A percentile compares a stretch with the other conserved stretches of the same genome.
Evolutionary conservation across 2,329 filamentous ascomycete species (phyloP).

Genomic region (Rhynchosporium graminicola): DNA sequence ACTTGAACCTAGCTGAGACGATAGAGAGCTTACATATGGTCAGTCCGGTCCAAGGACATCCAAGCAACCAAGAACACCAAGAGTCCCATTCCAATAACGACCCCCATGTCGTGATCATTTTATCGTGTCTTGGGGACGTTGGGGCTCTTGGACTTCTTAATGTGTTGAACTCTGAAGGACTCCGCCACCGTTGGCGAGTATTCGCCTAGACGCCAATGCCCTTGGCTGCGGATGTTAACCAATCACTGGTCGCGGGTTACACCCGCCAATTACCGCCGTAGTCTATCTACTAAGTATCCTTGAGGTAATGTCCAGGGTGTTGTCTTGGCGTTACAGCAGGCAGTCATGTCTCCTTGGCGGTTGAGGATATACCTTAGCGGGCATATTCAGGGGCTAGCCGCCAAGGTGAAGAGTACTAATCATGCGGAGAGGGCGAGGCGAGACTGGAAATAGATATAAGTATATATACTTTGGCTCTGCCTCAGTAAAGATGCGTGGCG

Average conservation of each 20-base stretch:
- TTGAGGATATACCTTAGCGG: too few species aligned
- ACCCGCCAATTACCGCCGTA: constrained; percentile 9
- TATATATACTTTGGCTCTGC: too few species aligned
- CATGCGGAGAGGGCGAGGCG: too few species aligned
- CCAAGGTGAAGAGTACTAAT: too few species aligned
- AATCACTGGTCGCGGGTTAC: constrained; percentile 1
- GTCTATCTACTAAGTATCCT: too few species aligned
- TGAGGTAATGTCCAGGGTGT: too few species aligned
- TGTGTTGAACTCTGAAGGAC: neutral
- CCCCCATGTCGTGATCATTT: constrained; percentile 10
- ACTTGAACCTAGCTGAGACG: neutral
- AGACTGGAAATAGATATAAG: too few species aligned
- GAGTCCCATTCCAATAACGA: neutral
- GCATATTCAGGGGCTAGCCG: too few species aligned
- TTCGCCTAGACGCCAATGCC: constrained; percentile 11
- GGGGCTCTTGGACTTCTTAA: constrained; percentile 3
- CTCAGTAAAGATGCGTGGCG: too few species aligned
- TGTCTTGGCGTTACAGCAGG: too few species aligned
- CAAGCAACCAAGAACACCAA: constrained; percentile 11
- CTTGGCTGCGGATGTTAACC: constrained; percentile 12
- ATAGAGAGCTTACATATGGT: constrained; percentile 3
- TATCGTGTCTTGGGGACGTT: neutral
- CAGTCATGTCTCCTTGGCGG: too few species aligned
- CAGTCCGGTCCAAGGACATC: neutral
- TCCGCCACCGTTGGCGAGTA: constrained; percentile 11